Base-by-base conservation (phyloP, 2,329 filamentous ascomycete species). In the Pseudogymnoascus sp. region DNA sequence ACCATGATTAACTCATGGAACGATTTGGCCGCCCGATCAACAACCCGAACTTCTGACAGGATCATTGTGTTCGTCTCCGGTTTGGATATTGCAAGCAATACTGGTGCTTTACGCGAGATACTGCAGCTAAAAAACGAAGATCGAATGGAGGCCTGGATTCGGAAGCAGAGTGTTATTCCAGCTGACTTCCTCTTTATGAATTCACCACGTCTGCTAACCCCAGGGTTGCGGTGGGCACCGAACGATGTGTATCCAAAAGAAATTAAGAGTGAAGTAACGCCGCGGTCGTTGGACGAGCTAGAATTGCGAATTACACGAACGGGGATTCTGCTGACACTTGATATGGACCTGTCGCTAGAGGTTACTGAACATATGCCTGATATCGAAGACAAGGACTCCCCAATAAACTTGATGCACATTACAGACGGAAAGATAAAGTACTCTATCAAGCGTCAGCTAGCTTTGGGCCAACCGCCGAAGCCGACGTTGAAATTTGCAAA, bases 301-400 rank as follows among this genome's bases (percentile, higher is more conserved):
- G 26, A 30, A 52, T 52, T 52, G 26, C 45, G 45, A 52, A 8
- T 18, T 18, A 52, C 45, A 30, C 23, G 26, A 10, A 23, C 23
- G 12, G 45, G 45, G n/a, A 52, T 52, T 52, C n/a, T 52, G 45
- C 12, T 52, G 26, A 52, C 45, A 52, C 45, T 52, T 52, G 45
- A 52, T 18, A 52, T 52, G 26, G 45, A 28, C 6, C 7, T 52
- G 9, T 30, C 12, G 2, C 26, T 52, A 52, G n/a, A 52, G n/a
- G 1, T 5, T 6, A 2, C 1, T 1, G 23, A 23, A 30, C 8
- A 12, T 15, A 5, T 12, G 18, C 28, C 23, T 15, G 41, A 48
- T 15, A n/a, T n/a, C n/a, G 18, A 30, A 30, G 9, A 30, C 5
- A 7, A 30, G 9, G 3, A 30, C 18, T 5, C 3, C 15, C 13